phyloP scores from a whole-genome alignment of 331 rosid species.

The Rhamnella rubrinervis region DNA sequence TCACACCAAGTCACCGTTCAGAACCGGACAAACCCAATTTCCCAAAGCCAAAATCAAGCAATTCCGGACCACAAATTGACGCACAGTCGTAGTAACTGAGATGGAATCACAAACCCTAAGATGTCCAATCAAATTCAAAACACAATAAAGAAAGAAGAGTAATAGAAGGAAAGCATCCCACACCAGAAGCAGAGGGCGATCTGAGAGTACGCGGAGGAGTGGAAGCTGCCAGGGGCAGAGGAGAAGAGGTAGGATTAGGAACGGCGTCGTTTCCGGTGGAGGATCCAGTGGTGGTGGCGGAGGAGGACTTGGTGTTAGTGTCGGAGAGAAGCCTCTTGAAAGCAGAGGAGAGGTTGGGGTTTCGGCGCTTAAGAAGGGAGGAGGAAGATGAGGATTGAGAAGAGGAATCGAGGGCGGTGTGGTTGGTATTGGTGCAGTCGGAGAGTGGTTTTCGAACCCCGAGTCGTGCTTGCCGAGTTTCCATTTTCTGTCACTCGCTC shows the following conservation, averaged over 20 bases:
- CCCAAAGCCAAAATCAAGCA: not conserved
- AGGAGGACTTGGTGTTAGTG: not conserved
- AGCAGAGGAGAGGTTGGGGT: slow-evolving; percentile 23
- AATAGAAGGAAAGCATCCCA: not conserved
- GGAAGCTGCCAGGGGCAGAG: slow-evolving; percentile 18
- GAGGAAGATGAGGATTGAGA: slow-evolving; percentile 16
- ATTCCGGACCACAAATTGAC: not conserved
- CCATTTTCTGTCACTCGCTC: slow-evolving; percentile 33
- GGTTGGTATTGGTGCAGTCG: slow-evolving; percentile 54
- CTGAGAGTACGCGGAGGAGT: slow-evolving; percentile 27
- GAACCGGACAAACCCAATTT: no score
- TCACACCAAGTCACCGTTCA: no score
- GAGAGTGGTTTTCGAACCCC: slow-evolving; percentile 54
- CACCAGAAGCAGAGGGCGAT: slow-evolving; percentile 33
- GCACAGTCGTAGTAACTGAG: not conserved
- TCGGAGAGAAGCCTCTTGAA: slow-evolving; percentile 5
- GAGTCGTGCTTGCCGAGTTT: slow-evolving; percentile 30
- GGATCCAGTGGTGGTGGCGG: slow-evolving; percentile 24
- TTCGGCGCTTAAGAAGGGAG: slow-evolving; percentile 13
- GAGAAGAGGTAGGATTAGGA: slow-evolving; percentile 31
- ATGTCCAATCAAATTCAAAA: not conserved
- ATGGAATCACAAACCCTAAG: not conserved
- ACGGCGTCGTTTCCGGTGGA: slow-evolving; percentile 15
- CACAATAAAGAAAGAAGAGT: not conserved
- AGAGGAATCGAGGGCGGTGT: not conserved